Conservation (phyloP, 2,329 filamentous ascomycete genomes). For the Pseudogymnoascus sp. region DNA sequence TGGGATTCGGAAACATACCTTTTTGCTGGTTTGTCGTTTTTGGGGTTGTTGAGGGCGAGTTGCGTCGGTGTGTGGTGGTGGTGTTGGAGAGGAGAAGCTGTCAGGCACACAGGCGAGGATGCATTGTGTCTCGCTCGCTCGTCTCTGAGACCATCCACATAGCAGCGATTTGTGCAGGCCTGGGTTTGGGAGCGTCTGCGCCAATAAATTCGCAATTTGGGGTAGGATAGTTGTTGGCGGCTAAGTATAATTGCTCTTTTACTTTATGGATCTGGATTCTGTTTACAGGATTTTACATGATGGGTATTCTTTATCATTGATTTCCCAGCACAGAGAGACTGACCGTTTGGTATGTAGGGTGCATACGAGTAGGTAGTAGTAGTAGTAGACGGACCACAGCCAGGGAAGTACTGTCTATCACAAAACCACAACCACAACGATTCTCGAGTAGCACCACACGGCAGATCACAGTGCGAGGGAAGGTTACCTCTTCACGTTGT, state of each 20-base stretch:
- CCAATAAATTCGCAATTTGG: not conserved
- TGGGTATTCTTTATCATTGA: not conserved
- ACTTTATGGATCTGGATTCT: not conserved
- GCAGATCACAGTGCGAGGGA: not conserved
- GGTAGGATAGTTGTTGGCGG: not conserved
- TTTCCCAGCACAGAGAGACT: not conserved
- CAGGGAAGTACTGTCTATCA: not conserved
- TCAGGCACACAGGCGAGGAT: slow-evolving; percentile 4
- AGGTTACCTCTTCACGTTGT: not conserved
- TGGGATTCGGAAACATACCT: slow-evolving; percentile 5
- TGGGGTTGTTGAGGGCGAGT: slow-evolving; percentile 7
- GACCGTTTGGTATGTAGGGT: not conserved
- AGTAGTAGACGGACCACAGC: not conserved
- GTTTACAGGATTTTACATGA: not conserved
- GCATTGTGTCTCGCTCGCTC: not conserved
- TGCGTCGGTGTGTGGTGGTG: slow-evolving; percentile 5
- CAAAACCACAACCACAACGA: too few relatives aligned
- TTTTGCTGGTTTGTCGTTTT: slow-evolving; percentile 3
- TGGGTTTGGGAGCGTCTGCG: slow-evolving; percentile 3
- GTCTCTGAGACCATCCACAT: slow-evolving; percentile 6
- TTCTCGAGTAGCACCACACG: not conserved
- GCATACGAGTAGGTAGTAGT: not conserved
- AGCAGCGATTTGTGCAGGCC: slow-evolving; percentile 1
- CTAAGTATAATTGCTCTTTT: not conserved
- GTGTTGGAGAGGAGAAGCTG: slow-evolving; percentile 7